Conservation (phyloP, 2,329 filamentous ascomycete genomes). For the Claviceps monticola region DNA sequence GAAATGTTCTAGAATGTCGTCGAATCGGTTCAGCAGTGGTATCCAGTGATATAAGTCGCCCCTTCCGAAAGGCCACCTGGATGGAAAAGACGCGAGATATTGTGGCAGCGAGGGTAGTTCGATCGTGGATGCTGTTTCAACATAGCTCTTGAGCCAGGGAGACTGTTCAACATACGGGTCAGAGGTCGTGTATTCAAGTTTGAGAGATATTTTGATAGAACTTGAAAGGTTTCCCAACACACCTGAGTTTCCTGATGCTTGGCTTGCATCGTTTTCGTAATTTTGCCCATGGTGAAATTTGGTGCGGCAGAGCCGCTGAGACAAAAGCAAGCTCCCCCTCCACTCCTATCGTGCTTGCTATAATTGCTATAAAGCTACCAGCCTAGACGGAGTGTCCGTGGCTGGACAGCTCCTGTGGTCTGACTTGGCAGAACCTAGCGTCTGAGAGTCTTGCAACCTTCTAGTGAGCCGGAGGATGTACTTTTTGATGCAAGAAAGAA, state of each 20-base stretch:
- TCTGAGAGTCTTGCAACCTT: background rate
- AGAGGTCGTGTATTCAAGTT: background rate
- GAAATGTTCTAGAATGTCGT: slow-evolving; percentile 72
- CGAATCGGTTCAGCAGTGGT: slow-evolving; percentile 81
- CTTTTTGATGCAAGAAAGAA: background rate
- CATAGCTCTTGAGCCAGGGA: slow-evolving; percentile 72
- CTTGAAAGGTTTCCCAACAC: slow-evolving; percentile 15
- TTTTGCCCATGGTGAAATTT: slow-evolving; percentile 50
- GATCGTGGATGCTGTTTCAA: slow-evolving; percentile 52
- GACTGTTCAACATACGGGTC: slow-evolving; percentile 41
- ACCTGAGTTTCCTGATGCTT: slow-evolving; percentile 57
- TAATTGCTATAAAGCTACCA: slow-evolving; percentile 26
- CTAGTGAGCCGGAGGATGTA: background rate
- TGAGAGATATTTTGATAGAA: background rate
- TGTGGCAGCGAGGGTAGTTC: slow-evolving; percentile 65
- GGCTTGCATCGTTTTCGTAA: slow-evolving; percentile 50
- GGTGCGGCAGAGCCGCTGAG: slow-evolving; percentile 45
- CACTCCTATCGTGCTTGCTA: slow-evolving; percentile 32
- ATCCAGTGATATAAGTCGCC: slow-evolving; percentile 99
- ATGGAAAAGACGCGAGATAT: slow-evolving; percentile 67
- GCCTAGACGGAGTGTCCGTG: slow-evolving; percentile 18
- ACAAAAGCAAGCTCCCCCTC: slow-evolving; percentile 37
- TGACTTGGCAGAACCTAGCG: background rate
- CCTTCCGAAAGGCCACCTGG: slow-evolving; percentile 85
- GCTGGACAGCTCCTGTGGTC: slow-evolving; percentile 16